Conservation (phyloP, 1,284 basidiomycete genomes). For the Ceratobasidium sp. region DNA sequence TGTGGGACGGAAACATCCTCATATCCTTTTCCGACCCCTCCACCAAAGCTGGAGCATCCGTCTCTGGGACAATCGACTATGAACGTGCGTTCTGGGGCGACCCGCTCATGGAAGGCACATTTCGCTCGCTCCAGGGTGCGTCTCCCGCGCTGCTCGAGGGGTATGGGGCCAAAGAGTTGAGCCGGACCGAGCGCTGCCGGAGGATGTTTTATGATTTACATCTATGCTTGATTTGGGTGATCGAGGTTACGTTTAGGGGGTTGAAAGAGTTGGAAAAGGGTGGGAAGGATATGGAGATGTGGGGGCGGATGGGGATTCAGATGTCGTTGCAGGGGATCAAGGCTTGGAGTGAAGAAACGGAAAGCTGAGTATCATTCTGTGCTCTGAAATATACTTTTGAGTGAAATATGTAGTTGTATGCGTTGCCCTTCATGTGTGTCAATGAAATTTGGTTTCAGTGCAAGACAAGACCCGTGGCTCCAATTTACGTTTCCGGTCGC, state of each 20-base stretch:
- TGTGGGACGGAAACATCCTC: conserved; percentile 42
- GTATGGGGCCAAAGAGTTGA: conserved; percentile 31
- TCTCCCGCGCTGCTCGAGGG: conserved; percentile 25
- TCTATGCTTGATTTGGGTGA: conserved; percentile 35
- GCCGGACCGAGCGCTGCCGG: neutral
- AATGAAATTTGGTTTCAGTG: neutral
- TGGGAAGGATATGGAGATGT: conserved; percentile 42
- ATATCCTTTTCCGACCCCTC: conserved; percentile 16
- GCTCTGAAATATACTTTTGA: neutral
- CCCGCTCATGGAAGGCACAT: conserved; percentile 39
- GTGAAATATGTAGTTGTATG: neutral
- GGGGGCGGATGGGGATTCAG: conserved; percentile 34
- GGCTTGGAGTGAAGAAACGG: neutral
- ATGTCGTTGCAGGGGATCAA: conserved; percentile 31
- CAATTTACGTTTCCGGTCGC: too few relatives aligned
- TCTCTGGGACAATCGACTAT: conserved; percentile 40
- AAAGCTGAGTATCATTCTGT: neutral
- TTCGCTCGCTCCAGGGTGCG: neutral
- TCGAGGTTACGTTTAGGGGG: conserved; percentile 41
- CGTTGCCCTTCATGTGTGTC: neutral
- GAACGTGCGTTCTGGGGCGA: conserved; percentile 41
- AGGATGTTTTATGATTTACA: conserved; percentile 38
- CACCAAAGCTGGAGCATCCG: conserved; percentile 15
- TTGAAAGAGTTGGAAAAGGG: conserved; percentile 30
- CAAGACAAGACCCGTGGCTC: too few relatives aligned